phyloP scores from a whole-genome alignment of 352 stramenopile species.

The Phytophthora hybrid region DNA sequence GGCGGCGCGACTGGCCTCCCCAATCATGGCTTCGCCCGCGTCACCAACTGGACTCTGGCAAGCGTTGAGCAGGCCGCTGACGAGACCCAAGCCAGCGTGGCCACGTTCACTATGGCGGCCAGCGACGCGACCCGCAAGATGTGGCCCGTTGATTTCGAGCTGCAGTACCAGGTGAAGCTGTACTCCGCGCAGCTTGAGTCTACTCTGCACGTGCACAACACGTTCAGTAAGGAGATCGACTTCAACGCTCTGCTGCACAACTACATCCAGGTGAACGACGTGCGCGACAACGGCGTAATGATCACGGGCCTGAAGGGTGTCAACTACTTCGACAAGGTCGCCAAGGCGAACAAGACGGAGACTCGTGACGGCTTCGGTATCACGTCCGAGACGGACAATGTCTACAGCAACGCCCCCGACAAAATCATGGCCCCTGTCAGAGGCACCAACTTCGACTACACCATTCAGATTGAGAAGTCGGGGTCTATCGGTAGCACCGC shows the following conservation, averaged over 20 bases:
- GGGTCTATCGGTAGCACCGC: background rate
- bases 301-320: background rate
- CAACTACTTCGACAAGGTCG: background rate
- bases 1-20: background rate
- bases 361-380: background rate
- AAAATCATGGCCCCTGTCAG: background rate
- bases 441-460: background rate
- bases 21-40: background rate
- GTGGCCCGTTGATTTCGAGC: constrained; percentile 1
- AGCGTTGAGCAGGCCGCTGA: background rate
- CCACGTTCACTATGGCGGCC: background rate
- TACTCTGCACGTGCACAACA: background rate
- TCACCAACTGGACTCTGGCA: background rate
- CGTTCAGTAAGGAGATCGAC: background rate
- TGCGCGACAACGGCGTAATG: background rate
- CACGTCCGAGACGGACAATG: background rate
- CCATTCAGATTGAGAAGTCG: background rate
- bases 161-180: constrained; percentile 3
- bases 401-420: background rate
- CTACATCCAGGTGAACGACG: background rate
- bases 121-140: background rate
- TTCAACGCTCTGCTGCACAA: constrained; percentile 2
- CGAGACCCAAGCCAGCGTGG: background rate
- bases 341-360: background rate
- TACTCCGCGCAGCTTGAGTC: background rate